These are phyloP conservation scores for Solanum hybrid DNA, from an alignment of 305 asterid species.

Conservation along the genomic window DNA sequence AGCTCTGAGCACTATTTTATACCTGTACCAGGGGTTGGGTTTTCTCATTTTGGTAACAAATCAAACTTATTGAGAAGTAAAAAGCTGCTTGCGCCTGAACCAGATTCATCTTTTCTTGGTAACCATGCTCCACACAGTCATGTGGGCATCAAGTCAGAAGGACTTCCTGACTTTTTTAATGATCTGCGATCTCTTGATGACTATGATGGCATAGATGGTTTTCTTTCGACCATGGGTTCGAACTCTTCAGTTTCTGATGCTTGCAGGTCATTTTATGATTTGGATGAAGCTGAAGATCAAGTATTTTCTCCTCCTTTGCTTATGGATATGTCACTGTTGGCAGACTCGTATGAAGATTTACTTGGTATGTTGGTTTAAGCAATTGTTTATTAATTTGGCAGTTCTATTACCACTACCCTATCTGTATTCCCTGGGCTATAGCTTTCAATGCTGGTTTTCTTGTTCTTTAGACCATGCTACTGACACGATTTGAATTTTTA, in stretches of 20 bases:
- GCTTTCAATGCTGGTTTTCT: neutral
- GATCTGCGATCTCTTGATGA: slow-evolving; percentile 72
- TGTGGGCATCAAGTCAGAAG: slow-evolving; percentile 54
- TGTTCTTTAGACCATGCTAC: neutral
- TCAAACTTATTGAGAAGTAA: slow-evolving; percentile 41
- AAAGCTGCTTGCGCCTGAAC: slow-evolving; percentile 45
- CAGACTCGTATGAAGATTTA: slow-evolving; percentile 79
- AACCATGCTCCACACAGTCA: slow-evolving; percentile 30
- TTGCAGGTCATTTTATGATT: slow-evolving; percentile 61
- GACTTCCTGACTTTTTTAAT: slow-evolving; percentile 41
- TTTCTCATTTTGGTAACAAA: slow-evolving; percentile 47
- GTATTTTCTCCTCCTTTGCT: slow-evolving; percentile 92
- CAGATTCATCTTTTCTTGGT: slow-evolving; percentile 52
- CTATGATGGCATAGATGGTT: slow-evolving; percentile 43
- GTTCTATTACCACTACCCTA: neutral
- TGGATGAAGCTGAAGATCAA: slow-evolving; percentile 61
- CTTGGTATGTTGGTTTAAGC: slow-evolving; percentile 46
- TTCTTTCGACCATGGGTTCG: slow-evolving; percentile 69
- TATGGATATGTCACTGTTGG: slow-evolving; percentile 65
- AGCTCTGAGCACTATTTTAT: slow-evolving; percentile 88
- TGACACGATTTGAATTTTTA: neutral
- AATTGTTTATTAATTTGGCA: neutral
- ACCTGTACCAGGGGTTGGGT: slow-evolving; percentile 64
- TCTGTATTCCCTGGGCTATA: neutral
- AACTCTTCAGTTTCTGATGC: slow-evolving; percentile 73